Evolutionary conservation across 2,329 filamentous ascomycete species (phyloP), one percentile per base, ranked within the genome.

Genomic region (Metarhizium sp.): DNA sequence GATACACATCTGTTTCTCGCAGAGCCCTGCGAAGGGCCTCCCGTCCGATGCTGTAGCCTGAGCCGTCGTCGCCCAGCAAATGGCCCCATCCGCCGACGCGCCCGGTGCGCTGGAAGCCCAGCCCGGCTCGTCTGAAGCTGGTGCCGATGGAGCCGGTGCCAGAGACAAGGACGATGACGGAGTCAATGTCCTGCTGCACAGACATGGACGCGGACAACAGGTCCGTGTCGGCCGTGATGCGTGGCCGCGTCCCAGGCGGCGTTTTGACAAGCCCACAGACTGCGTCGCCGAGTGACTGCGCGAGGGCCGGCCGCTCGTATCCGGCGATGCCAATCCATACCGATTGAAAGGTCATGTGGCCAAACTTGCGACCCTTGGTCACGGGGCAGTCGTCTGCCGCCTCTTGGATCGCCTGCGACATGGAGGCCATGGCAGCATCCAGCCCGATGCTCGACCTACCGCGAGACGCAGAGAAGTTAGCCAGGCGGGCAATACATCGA

Each of bases 91-190:
- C 74, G 2, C 74, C 74, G 4, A 66, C 64, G 3, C 73, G 66
- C n/a, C 64, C 66, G 2, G 65, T 64, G 1, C 66, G 66, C 6
- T 58, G 46, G 38, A 68, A 65, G 0, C 54, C 52, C 4, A 52
- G 50, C 51, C 50, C 42, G 16, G 60, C 53, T n/a, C 61, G 60
- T 10, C 57, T 56, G 59, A 71, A 76, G 18, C 64, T 65, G 65
- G 74, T 74, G n/a, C 68, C 69, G 2, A 75, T 65, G 10, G 71
- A 73, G 0, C 74, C 73, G 0, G 74, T 76, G 0, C 74, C 74
- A 11, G 72, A 72, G 5, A 76, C 68, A 5, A 76, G 59, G 2
- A 73, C 69, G 42, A 73, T 59, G 2, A 60, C 63, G 0, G 66
- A 64, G 38, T 55, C 59, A 46, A 55, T 61, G 30, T 43, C 55